Conservation (phyloP, 2,329 filamentous ascomycete genomes). For the Calonectria leucothoes region DNA sequence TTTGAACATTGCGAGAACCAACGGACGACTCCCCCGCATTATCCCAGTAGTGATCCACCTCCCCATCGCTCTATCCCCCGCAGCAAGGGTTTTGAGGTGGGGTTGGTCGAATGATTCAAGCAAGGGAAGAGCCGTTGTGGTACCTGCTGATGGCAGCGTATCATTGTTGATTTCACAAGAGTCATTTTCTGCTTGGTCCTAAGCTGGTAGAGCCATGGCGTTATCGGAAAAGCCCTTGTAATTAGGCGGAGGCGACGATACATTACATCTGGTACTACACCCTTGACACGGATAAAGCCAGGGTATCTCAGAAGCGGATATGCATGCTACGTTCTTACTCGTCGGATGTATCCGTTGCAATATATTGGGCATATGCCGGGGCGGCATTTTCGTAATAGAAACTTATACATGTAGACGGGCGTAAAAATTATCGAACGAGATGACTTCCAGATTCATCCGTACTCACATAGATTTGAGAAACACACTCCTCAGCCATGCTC, state of each 20-base stretch:
- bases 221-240: background rate
- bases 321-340: background rate
- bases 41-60: background rate
- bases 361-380: background rate
- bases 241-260: background rate
- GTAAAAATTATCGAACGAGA: background rate
- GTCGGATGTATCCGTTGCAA: background rate
- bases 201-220: background rate
- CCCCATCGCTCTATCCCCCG: background rate
- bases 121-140: background rate
- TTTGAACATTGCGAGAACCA: background rate
- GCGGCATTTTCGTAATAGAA: background rate
- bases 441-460: background rate
- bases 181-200: background rate
- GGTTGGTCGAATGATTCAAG: background rate
- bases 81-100: slow-evolving; percentile 2
- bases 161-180: background rate
- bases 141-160: background rate
- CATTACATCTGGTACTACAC: background rate
- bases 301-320: background rate
- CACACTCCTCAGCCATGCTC: background rate
- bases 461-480: background rate
- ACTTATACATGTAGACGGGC: background rate
- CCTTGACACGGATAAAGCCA: background rate
- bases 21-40: background rate